Evolutionary conservation across 805 yeast genomes (phyloP), one percentile per base, ranked within the genome.

Genomic region (Suhomyces canberraensis): DNA sequence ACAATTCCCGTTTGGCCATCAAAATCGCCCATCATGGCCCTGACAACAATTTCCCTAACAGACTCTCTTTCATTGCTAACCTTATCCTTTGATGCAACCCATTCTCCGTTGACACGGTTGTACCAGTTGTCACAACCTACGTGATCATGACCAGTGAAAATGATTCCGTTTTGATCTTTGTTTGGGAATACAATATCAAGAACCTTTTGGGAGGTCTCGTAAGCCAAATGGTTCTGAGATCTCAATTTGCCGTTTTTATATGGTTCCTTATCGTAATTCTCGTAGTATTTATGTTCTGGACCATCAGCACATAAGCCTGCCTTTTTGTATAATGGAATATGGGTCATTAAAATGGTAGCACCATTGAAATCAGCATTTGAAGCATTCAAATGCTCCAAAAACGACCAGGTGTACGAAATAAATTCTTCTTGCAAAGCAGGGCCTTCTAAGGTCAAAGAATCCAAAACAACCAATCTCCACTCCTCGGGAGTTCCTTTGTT

Each of bases 11-110:
- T 76, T 50, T 84, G 85, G 2, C 98, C 98, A 40, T 81, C 84
- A 51, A 70, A 93, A 53, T 93, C 96, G 13, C 98, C 98, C 98
- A 93, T 93, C 79, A 91, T 84, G 13, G 96, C 79, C 39, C 90
- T 69, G 16, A 93, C 96, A 0, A 95, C 91, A 39, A 85, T 66
- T 60, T 91, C 98, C 39, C 79, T 70, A 11, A 88, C 62, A 13
- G 71, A 64, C n/a, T 55, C 51, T 28, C 60, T 49, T 14, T 51
- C 58, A 9, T 64, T 46, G 6, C 28, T 28, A 1, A 46, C 47
- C 27, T 56, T 54, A 3, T 55, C 51, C 44, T 76, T 78, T 0
- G 76, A 57, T 0, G 89, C 84, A 4, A 58, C 69, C 95, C 95
- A 84, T 13, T 65, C 60, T 4, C 69, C 70, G 40, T 52, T 68